Conservation (phyloP, 2,329 filamentous ascomycete species). For the Aspergillus brasiliensis region DNA sequence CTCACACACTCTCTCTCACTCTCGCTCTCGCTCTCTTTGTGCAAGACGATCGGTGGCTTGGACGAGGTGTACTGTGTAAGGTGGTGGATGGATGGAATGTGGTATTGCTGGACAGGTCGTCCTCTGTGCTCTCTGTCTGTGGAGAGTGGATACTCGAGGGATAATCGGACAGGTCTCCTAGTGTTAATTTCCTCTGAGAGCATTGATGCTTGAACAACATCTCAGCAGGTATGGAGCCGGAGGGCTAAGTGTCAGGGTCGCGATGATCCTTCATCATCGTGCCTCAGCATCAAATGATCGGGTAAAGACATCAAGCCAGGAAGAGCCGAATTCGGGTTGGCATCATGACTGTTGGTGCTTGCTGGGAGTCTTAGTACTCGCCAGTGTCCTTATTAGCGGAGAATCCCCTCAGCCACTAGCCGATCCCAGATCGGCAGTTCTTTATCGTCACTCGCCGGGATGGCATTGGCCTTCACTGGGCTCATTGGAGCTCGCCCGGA, state of each 20-base stretch:
- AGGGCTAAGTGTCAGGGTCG: background rate
- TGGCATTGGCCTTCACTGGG: background rate
- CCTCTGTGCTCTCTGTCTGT: background rate
- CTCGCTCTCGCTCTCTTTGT: background rate
- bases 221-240: background rate
- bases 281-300: conserved; percentile 2
- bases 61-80: background rate
- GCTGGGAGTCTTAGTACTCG: conserved; percentile 1
- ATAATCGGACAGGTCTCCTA: background rate
- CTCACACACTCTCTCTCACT: no score
- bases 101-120: background rate
- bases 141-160: background rate
- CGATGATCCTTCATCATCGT: background rate
- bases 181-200: background rate
- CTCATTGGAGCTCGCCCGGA: background rate
- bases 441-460: conserved; percentile 23
- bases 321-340: background rate
- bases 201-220: no score
- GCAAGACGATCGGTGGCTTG: background rate
- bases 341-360: conserved; percentile 2
- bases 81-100: background rate
- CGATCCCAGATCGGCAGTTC: conserved; percentile 21
- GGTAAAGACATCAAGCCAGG: background rate
- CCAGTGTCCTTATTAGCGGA: conserved; percentile 5
- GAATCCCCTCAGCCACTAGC: conserved; percentile 14